Conservation (phyloP, 129 eudicot species). For the Tagetes patula region DNA sequence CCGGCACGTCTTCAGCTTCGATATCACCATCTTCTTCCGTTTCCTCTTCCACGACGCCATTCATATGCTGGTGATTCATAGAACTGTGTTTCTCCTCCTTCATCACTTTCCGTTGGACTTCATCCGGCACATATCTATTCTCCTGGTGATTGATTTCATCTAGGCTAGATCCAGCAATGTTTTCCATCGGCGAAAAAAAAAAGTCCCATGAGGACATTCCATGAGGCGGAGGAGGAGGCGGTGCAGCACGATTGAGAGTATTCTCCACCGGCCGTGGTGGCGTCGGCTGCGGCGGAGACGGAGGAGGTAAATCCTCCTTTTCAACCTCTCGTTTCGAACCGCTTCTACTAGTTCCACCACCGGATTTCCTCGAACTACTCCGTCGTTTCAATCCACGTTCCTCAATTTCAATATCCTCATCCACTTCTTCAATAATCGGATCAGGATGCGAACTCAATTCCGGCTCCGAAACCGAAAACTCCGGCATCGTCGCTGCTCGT, state of each 20-base stretch:
- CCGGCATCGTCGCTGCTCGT: slow-evolving; percentile 74
- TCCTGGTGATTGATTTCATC: slow-evolving; percentile 51
- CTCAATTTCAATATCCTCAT: slow-evolving; percentile 51
- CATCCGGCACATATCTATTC: slow-evolving; percentile 34
- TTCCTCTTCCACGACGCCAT: slow-evolving; percentile 19
- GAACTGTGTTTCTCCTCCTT: slow-evolving; percentile 39
- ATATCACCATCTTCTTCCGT: slow-evolving; percentile 29
- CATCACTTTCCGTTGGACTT: slow-evolving; percentile 40
- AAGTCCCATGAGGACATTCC: slow-evolving; percentile 52
- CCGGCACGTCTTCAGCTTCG: slow-evolving; percentile 33
- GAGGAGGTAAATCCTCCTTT: slow-evolving; percentile 48
- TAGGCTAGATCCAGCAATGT: slow-evolving; percentile 54
- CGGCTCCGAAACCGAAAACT: slow-evolving; percentile 44
- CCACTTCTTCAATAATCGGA: slow-evolving; percentile 63
- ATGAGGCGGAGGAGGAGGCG: slow-evolving; percentile 53
- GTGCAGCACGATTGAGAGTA: slow-evolving; percentile 25
- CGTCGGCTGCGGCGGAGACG: slow-evolving; percentile 43
- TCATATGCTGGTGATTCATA: slow-evolving; percentile 16
- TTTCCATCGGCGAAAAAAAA: slow-evolving; percentile 52
- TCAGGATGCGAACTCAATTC: slow-evolving; percentile 41
- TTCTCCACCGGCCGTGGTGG: slow-evolving; percentile 21
- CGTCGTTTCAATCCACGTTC: slow-evolving; percentile 58
- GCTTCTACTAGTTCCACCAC: slow-evolving; percentile 32
- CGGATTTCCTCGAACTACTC: slow-evolving; percentile 36
- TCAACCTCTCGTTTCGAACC: slow-evolving; percentile 33